Evolutionary conservation across 768 basidiomycete genomes (phyloP), one percentile per base, ranked within the genome.

Genomic region (Rhizopogon sp.): DNA sequence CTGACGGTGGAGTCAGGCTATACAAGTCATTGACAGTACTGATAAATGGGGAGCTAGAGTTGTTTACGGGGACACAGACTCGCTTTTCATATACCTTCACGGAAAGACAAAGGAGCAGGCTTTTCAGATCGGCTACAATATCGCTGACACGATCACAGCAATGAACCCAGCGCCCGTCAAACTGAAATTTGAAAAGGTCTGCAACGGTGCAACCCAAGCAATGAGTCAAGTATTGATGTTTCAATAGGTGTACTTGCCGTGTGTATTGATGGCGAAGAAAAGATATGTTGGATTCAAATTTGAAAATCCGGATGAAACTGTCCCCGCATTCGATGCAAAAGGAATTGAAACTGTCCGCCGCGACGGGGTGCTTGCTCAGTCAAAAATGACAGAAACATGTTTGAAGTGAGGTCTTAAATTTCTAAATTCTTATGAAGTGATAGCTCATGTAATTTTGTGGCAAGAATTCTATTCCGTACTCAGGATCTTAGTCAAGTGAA

Each of bases 11-110:
- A 43, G 45, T 7, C 58, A 97, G 94, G 93, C 97, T 0, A 90
- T 96, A 55, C 76, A 79, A 35, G 63, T 85, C 33, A 93, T 98
- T 52, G 83, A 96, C 52, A 68, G 76, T 0, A 89, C 82, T 1
- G 73, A 76, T 35, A 89, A 87, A 69, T 98, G 96, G 97, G 88
- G 88, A 8, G 96, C 90, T 10, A 78, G 84, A 64, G 92, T 98
- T 14, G 93, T 98, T 14, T 99, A 99, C 65, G 97, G 97, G 10
- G 97, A 99, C 63, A 99, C 97, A 0, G 97, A 99, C 70, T 97
- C 94, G 14, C 72, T 98, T 41, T 99, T 99, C 67, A 79, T 98
- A 68, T 81, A 93, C 60, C 75, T 98, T n/a, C 84, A 80, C 25
- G 97, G 94, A 6, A 88, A 84, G 68, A 91, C 93, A 5, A 95